phyloP scores from a whole-genome alignment of 1,284 basidiomycete species.

The Ustilago trichophora region DNA sequence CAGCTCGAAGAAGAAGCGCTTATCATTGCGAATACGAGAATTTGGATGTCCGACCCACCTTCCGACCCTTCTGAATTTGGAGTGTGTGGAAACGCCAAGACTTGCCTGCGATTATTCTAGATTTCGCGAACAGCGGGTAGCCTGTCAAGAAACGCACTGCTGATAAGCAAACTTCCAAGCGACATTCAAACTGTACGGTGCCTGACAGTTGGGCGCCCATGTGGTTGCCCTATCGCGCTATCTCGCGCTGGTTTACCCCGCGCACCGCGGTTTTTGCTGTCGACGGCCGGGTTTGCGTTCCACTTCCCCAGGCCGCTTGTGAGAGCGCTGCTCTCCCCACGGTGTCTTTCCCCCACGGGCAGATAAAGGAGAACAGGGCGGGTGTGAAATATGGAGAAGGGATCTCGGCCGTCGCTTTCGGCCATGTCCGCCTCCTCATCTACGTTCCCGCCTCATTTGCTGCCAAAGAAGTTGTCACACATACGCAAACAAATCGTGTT shows the following conservation, averaged over 20 bases:
- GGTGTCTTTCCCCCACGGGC: background rate
- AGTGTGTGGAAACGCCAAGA: too few species aligned
- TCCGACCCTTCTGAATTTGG: too few species aligned
- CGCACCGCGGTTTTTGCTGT: conserved; percentile 6
- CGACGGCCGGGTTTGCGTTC: conserved; percentile 10
- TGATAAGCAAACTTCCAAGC: conserved; percentile 3
- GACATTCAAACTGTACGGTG: conserved; percentile 6
- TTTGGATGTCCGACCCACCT: too few species aligned
- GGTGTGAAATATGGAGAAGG: background rate
- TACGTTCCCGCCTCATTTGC: too few species aligned
- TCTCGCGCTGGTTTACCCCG: too few species aligned
- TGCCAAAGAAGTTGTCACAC: too few species aligned
- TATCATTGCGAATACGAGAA: background rate
- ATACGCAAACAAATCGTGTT: too few species aligned
- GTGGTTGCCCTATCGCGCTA: background rate
- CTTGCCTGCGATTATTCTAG: too few species aligned
- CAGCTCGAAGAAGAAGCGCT: background rate
- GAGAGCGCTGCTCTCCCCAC: background rate
- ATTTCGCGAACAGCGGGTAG: too few species aligned
- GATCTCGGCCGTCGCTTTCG: conserved; percentile 8
- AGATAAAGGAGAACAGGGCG: too few species aligned
- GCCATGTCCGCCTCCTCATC: conserved; percentile 12
- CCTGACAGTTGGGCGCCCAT: conserved; percentile 3
- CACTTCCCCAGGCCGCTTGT: background rate
- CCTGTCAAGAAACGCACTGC: conserved; percentile 7